Evolutionary conservation across 768 basidiomycete species (phyloP), one percentile per base, ranked within the genome.

Genomic region (Mrakia frigida): DNA sequence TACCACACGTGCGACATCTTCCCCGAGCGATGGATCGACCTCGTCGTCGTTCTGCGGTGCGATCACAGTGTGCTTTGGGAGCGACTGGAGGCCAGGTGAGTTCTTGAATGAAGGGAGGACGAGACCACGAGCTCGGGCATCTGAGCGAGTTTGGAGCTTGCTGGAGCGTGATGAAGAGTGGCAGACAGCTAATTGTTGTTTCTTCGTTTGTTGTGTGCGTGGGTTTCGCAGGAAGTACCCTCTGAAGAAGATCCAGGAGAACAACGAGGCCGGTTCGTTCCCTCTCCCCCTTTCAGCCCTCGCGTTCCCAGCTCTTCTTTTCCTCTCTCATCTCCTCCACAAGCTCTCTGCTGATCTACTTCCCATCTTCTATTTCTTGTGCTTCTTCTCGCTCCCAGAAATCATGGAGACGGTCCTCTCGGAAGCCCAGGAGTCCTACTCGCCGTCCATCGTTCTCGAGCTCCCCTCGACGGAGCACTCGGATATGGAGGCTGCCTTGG

Each of bases 1-100:
- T 96, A 94, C 93, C 94, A 97, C 82, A 92, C 92, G 31, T 94
- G 93, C 84, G 94, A 94, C 78, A 84, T 90, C 50, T 99, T 95
- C 80, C 97, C 97, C 0, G 94, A 99, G 83, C 88, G 96, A 75
- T 98, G 97, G 97, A 87, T 91, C 33, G 97, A 99, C 84, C 87
- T 98, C 41, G 94, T 97, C 67, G 90, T 98, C 53, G 94, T 98
- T 46, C 85, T 98, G 11, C 89, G 90, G 16, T 98, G 95, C 80
- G 87, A 97, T 81, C 96, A 98, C 82, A 87, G 90, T 6, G 84
- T 87, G 76, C 84, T 99, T 39, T 98, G 97, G 92, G 89, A 92
- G 18, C 88, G 97, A 50, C 85, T 98, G 25, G 95, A 98, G 84
- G 90, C 90, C 82, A 87, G 97, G 97, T 94, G 72, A 70, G 87